Evolutionary conservation across 1,284 basidiomycete species (phyloP).

Genomic region (Pseudozyma sp.): DNA sequence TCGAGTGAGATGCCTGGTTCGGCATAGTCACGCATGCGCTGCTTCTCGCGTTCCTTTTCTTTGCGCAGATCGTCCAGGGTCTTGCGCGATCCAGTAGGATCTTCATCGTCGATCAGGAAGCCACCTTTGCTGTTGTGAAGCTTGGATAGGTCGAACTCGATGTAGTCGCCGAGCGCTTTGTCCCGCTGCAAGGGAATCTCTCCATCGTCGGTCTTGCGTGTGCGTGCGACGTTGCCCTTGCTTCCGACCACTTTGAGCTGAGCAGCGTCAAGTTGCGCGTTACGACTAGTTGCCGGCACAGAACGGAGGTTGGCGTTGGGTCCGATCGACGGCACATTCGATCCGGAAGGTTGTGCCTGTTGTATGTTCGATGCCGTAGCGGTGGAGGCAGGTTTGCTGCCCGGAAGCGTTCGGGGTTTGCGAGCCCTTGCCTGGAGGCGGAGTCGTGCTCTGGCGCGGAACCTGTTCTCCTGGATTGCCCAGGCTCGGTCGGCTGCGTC

Average conservation of each 20-base stretch:
- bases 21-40: constrained; percentile 57
- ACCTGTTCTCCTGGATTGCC: constrained; percentile 44
- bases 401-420: constrained; percentile 17
- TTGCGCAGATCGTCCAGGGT: constrained; percentile 62
- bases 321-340: constrained; percentile 33
- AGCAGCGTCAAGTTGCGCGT: constrained; percentile 41
- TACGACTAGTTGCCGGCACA: constrained; percentile 49
- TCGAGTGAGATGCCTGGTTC: constrained; percentile 64
- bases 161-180: constrained; percentile 65
- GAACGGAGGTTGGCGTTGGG: constrained; percentile 46
- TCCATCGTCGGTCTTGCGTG: constrained; percentile 30
- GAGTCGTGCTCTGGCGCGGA: constrained; percentile 33
- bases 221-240: constrained; percentile 37
- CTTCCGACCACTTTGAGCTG: constrained; percentile 37
- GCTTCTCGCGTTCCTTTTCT: constrained; percentile 62
- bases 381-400: constrained; percentile 8
- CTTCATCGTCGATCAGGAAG: constrained; percentile 63
- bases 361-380: constrained; percentile 1
- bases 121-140: constrained; percentile 67
- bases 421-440: constrained; percentile 38
- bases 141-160: constrained; percentile 67
- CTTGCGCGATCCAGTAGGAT: constrained; percentile 32
- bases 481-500: constrained; percentile 40
- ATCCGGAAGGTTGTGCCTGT: constrained; percentile 2
- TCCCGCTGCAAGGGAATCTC: constrained; percentile 58